Percentiles rank a stretch among this genome's conserved stretches.
phyloP scores from a whole-genome alignment of 2,329 filamentous ascomycete species.

The Apiospora malaysiana region DNA sequence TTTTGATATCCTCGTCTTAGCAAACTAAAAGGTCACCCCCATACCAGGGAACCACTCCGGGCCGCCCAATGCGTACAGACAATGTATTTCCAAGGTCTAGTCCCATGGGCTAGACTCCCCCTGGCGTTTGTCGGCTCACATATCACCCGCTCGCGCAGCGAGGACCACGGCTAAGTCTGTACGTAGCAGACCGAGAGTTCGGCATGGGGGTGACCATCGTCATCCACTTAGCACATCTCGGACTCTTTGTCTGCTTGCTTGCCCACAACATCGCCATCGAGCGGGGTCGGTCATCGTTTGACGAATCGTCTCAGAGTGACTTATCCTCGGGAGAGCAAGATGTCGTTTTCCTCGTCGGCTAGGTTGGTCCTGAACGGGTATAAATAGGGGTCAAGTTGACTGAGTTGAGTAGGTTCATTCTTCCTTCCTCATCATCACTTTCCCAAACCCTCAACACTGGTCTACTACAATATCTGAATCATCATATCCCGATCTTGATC shows the following conservation, averaged over 20 bases:
- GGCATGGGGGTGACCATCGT: slow-evolving; percentile 21
- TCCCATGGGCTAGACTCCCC: slow-evolving; percentile 22
- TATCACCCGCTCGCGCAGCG: slow-evolving; percentile 21
- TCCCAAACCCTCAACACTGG: slow-evolving; percentile 39
- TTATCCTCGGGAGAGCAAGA: slow-evolving; percentile 33
- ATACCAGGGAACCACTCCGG: slow-evolving; percentile 18
- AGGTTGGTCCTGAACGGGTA: slow-evolving; percentile 54
- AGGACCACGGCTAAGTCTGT: slow-evolving; percentile 16
- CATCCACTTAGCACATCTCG: slow-evolving; percentile 21
- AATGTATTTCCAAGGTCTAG: slow-evolving; percentile 23
- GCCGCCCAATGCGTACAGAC: slow-evolving; percentile 3
- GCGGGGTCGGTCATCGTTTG: slow-evolving; percentile 43
- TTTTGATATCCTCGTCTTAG: slow-evolving; percentile 30
- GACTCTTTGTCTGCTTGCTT: slow-evolving; percentile 23
- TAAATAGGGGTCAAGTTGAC: slow-evolving; percentile 65
- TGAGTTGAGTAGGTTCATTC: slow-evolving; percentile 49
- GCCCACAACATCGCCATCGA: slow-evolving; percentile 40
- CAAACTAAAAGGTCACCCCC: slow-evolving; percentile 23
- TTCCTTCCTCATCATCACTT: slow-evolving; percentile 55
- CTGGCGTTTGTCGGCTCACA: slow-evolving; percentile 23
- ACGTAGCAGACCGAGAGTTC: slow-evolving; percentile 24
- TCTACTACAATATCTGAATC: slow-evolving; percentile 24
- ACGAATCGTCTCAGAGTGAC: slow-evolving; percentile 38
- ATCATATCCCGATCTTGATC: slow-evolving; percentile 33
- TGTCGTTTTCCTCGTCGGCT: slow-evolving; percentile 36